Evolutionary conservation across 1,284 basidiomycete species (phyloP), one percentile per base, ranked within the genome.

Genomic region (Pterulicium gracile): DNA sequence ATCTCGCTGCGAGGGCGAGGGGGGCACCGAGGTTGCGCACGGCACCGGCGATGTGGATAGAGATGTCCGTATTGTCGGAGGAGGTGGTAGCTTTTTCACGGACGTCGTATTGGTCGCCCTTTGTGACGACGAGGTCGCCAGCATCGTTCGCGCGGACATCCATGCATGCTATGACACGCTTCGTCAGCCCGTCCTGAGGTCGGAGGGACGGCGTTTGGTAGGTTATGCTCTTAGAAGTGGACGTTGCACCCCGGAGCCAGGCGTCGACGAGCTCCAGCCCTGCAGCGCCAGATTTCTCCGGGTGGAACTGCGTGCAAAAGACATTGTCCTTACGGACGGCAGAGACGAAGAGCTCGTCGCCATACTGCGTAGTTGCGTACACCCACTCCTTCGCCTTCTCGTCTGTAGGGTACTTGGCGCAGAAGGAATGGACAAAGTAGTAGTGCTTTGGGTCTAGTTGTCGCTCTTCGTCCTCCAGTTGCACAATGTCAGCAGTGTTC

Each of bases 51-150:
- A 73, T 66, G 23, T 64, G 63, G 44, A 67, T 59, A 27, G 60
- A 10, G 27, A 32, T 32, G n/a, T n/a, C n/a, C 27, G 27, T 32
- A n/a, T 32, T 32, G n/a, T 7, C 10, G 13, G 58, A 52, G 10
- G 58, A 50, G 17, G 64, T 41, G 17, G 56, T 56, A 10, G 64
- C 59, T 59, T 86, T 89, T 63, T 98, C 95, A 48, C 95, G 88
- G 13, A 98, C 95, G 59, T 98, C 92, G 68, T 99, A 99, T 61
- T 96, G 94, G 65, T 99, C 96, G 47, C 96, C 96, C 69, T 99
- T 99, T 43, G 96, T 99, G 1, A 99, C 96, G 48, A 99, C 94
- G 45, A 99, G 81, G 62, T 99, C 96, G 41, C 96, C 96, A 23
- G 84, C 65, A 61, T 99, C 96, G 67, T 98, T 98, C 32, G 91